Conservation (phyloP, 2,329 filamentous ascomycete species). For the Fusarium pseudocircinatum region DNA sequence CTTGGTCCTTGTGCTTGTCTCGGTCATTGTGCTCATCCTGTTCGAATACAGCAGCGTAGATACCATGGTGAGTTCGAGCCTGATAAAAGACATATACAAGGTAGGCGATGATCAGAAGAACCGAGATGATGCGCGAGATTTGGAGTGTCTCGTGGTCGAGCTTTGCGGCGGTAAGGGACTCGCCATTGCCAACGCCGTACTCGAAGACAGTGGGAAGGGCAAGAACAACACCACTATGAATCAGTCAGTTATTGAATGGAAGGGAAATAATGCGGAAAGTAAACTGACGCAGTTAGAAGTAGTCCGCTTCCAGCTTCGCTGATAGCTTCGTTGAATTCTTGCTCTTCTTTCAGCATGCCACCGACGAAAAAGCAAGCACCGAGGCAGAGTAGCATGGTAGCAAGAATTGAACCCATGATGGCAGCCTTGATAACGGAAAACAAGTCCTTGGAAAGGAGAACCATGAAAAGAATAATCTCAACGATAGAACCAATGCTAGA, state of each 20-base stretch:
- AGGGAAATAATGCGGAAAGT: background rate
- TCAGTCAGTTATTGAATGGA: conserved; percentile 45
- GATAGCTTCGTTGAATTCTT: conserved; percentile 78
- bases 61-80: conserved; percentile 77
- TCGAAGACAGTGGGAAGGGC: conserved; percentile 66
- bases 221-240: conserved; percentile 48
- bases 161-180: conserved; percentile 42
- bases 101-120: conserved; percentile 77
- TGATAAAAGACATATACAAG: conserved; percentile 76
- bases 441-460: conserved; percentile 66
- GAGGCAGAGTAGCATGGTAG: conserved; percentile 82
- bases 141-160: conserved; percentile 65
- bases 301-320: conserved; percentile 83
- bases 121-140: conserved; percentile 75
- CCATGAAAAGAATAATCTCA: conserved; percentile 85
- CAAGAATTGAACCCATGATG: conserved; percentile 83
- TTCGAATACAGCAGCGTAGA: conserved; percentile 79
- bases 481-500: conserved; percentile 74
- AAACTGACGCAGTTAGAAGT: conserved; percentile 77
- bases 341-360: conserved; percentile 73
- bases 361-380: conserved; percentile 84
- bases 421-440: conserved; percentile 84
- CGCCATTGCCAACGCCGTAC: conserved; percentile 51
- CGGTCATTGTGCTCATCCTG: conserved; percentile 74
- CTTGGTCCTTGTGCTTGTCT: conserved; percentile 68